Base-by-base conservation (phyloP, 768 basidiomycete genomes). In the Podaxis sp. region DNA sequence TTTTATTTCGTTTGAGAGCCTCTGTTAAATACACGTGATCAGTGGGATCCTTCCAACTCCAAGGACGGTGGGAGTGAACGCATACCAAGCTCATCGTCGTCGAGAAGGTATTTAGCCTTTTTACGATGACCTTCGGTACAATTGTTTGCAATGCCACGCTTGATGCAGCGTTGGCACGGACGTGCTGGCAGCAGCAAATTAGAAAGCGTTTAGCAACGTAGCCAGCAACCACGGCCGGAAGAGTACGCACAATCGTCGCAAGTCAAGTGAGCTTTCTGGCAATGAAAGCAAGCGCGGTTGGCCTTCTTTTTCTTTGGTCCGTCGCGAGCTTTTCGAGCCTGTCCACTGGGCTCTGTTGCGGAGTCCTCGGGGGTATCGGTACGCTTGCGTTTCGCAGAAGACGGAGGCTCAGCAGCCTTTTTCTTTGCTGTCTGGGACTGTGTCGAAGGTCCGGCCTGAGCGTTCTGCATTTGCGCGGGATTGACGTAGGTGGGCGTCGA, bases 191-290 rank as follows among this genome's bases (percentile, higher is more conserved):
- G 48, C 64, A 26, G 53, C 66, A 44, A 56, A 63, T 72, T 69
- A 68, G 63, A 64, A 58, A 64, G 44, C 46, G 55, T 38, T 69
- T 64, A 64, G 62, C 56, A 66, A 62, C 49, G 56, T 56, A 46
- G 7, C 33, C 33, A 54, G 38, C 5, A 37, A 49, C 38, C 12
- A 41, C 28, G 40, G 40, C 7, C 2, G n/a, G 44, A 8, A 20
- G 52, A 54, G 68, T 40, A 85, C 92, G 73, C 71, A 97, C 96
- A 87, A 71, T 98, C 96, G 74, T 99, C 96, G 74, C 96, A 99
- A n/a, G 96, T 99, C 67, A 99, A 80, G 75, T 99, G 96, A 2
- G 95, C 95, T 74, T 95, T 96, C 77, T 98, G 96, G 74, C 96
- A 99, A 68, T 94, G 92, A 65, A 92, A 89, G 73, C 96, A 99